Base-by-base conservation (phyloP, 2,329 filamentous ascomycete species). In the Elsinoe batatas region DNA sequence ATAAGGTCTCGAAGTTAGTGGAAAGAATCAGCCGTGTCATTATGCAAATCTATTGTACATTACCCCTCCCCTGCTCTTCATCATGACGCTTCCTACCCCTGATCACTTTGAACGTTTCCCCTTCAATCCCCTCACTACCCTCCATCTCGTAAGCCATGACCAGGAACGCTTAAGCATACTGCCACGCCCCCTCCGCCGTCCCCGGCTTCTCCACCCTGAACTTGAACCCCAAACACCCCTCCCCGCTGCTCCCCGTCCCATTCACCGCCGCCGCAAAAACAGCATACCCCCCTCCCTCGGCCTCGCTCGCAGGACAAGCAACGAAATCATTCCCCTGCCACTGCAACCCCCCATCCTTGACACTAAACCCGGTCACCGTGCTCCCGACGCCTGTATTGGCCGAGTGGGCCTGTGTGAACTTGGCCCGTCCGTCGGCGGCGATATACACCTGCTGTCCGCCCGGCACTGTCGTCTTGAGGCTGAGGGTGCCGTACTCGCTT, bases 361-460 rank as follows among this genome's bases (percentile, higher is more conserved):
- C 15, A 17, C 56, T 51, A 56, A 59, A 59, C 11, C 58, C 58
- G 17, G 42, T 56, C 11, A 17, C 12, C 0, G 37, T 10, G 13
- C 56, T 37, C 3, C 26, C 5, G n/a, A n/a, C n/a, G 12, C 54
- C 50, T 18, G 56, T 59, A 38, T 15, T 38, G 1, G 56, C 56
- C 8, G 22, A 37, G 50, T 59, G 58, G 33, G 56, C 53, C 13
- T 49, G 33, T 6, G 56, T 59, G 50, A 49, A 59, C 18, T 20
- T 32, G 3, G 57, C 35, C 6, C 18, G 13, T 5, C 58, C 58
- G 11, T 57, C 53, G 3, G 32, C 15, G n/a, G 46, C 58, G 38
- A 59, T 40, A 33, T 57, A 59, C 1, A 59, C 54, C 43, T 59
- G 53, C 50, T 59, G 58, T 13, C 58, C 58, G 4, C 58, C 58